Conservation (phyloP, 2,329 filamentous ascomycete genomes). For the Colletotrichum siamense region DNA sequence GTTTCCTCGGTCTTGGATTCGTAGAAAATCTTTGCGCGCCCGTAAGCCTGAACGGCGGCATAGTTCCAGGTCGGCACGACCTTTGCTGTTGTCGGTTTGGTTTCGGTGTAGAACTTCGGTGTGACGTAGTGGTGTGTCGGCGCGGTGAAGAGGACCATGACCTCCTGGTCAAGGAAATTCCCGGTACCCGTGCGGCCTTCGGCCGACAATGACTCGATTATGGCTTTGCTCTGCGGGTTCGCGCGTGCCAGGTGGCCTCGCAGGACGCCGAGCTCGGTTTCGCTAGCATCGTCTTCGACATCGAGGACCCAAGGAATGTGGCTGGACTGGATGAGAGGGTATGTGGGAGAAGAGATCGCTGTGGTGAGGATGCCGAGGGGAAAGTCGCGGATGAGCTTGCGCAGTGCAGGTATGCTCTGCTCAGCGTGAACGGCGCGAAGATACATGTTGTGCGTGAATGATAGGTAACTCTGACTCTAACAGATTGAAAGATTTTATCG, state of each 20-base stretch:
- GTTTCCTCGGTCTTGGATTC: slow-evolving; percentile 54
- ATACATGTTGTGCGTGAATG: slow-evolving; percentile 53
- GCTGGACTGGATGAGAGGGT: slow-evolving; percentile 60
- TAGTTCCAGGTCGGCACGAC: slow-evolving; percentile 78
- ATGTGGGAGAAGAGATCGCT: slow-evolving; percentile 54
- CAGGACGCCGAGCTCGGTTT: slow-evolving; percentile 49
- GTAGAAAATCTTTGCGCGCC: slow-evolving; percentile 57
- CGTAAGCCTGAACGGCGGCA: slow-evolving; percentile 68
- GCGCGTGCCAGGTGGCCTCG: slow-evolving; percentile 66
- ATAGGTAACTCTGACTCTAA: not conserved
- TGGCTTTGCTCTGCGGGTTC: slow-evolving; percentile 68
- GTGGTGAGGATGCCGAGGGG: slow-evolving; percentile 69
- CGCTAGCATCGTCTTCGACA: slow-evolving; percentile 43
- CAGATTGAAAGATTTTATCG: not conserved
- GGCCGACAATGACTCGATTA: slow-evolving; percentile 52
- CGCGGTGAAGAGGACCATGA: slow-evolving; percentile 67
- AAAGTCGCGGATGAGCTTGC: slow-evolving; percentile 62
- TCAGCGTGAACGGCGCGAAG: slow-evolving; percentile 61
- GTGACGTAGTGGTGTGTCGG: slow-evolving; percentile 68
- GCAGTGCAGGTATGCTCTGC: slow-evolving; percentile 50
- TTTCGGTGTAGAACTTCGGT: slow-evolving; percentile 70
- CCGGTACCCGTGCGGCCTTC: not conserved
- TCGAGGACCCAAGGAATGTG: slow-evolving; percentile 69
- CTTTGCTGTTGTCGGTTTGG: slow-evolving; percentile 68
- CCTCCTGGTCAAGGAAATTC: slow-evolving; percentile 53